phyloP scores from a whole-genome alignment of 2,329 filamentous ascomycete genomes.

The Apiospora arundinis region DNA sequence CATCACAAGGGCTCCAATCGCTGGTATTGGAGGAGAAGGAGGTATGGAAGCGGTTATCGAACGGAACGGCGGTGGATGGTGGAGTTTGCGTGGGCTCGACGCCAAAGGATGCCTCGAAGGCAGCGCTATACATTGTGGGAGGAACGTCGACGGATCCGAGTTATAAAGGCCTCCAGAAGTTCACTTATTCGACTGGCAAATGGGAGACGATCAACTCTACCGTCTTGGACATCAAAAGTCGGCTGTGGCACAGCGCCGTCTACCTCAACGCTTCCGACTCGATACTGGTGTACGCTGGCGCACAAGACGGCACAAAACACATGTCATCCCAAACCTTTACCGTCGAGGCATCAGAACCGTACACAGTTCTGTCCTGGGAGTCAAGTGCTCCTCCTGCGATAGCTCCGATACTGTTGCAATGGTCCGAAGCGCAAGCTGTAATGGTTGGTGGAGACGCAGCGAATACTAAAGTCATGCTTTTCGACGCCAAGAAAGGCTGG shows the following conservation, averaged over 20 bases:
- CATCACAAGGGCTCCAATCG: conserved; percentile 75
- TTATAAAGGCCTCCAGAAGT: conserved; percentile 80
- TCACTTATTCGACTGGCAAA: conserved; percentile 57
- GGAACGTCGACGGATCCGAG: conserved; percentile 62
- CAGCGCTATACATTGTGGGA: conserved; percentile 82
- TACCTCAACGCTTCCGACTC: conserved; percentile 74
- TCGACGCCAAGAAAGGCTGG: conserved; percentile 71
- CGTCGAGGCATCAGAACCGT: conserved; percentile 70
- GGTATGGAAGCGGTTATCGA: conserved; percentile 71
- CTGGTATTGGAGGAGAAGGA: conserved; percentile 72
- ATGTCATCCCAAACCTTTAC: conserved; percentile 78
- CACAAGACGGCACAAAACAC: conserved; percentile 61
- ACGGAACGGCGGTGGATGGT: conserved; percentile 74
- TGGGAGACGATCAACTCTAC: conserved; percentile 56
- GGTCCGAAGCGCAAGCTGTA: conserved; percentile 73
- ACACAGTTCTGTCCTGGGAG: conserved; percentile 63
- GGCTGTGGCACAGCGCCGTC: conserved; percentile 75
- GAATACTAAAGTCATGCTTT: conserved; percentile 76
- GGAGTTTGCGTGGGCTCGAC: conserved; percentile 78
- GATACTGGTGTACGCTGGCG: conserved; percentile 83
- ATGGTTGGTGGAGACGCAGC: conserved; percentile 75
- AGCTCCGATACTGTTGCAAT: conserved; percentile 75
- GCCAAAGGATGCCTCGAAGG: conserved; percentile 61
- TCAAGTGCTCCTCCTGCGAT: conserved; percentile 67
- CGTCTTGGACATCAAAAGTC: conserved; percentile 66